Evolutionary conservation across 345 rosid species (phyloP).

Genomic region (Fremontodendron californicum): DNA sequence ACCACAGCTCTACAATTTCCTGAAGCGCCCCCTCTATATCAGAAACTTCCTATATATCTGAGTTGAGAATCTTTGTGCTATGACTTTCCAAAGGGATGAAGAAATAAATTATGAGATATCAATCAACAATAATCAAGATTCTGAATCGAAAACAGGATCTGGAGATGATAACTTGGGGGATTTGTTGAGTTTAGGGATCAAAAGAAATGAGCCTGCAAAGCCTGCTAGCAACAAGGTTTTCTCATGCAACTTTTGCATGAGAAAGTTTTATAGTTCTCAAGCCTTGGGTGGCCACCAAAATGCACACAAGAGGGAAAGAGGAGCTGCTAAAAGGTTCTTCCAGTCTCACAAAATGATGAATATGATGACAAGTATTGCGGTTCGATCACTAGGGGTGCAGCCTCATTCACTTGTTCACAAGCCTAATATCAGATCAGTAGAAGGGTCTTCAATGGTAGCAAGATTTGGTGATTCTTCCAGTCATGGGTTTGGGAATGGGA

Average conservation of each 20-base stretch:
- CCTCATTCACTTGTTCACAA: slow-evolving; percentile 43
- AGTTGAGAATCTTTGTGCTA: slow-evolving; percentile 11
- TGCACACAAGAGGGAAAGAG: slow-evolving; percentile 48
- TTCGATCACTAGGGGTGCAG: slow-evolving; percentile 34
- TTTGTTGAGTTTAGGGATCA: slow-evolving; percentile 37
- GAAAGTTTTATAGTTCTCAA: slow-evolving; percentile 48
- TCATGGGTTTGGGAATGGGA: slow-evolving; percentile 22
- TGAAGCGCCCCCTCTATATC: not conserved
- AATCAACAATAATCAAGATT: slow-evolving; percentile 14
- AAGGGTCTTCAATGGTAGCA: slow-evolving; percentile 16
- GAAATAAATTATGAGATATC: slow-evolving; percentile 17
- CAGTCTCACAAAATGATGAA: slow-evolving; percentile 36
- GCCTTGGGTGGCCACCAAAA: slow-evolving; percentile 54
- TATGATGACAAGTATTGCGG: slow-evolving; percentile 20
- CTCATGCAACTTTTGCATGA: slow-evolving; percentile 48
- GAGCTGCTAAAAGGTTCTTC: slow-evolving; percentile 34
- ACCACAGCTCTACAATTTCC: slow-evolving; percentile 9
- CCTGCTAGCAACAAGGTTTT: slow-evolving; percentile 25
- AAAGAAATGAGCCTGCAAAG: slow-evolving; percentile 8
- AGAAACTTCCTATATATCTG: not conserved
- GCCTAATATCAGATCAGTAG: slow-evolving; percentile 25
- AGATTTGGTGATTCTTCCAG: slow-evolving; percentile 16
- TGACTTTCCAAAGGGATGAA: slow-evolving; percentile 27
- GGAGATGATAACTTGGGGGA: slow-evolving; percentile 23
- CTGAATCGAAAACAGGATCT: slow-evolving; percentile 3